Evolutionary conservation across 768 basidiomycete genomes (phyloP).

Genomic region (Lentinula edodes): DNA sequence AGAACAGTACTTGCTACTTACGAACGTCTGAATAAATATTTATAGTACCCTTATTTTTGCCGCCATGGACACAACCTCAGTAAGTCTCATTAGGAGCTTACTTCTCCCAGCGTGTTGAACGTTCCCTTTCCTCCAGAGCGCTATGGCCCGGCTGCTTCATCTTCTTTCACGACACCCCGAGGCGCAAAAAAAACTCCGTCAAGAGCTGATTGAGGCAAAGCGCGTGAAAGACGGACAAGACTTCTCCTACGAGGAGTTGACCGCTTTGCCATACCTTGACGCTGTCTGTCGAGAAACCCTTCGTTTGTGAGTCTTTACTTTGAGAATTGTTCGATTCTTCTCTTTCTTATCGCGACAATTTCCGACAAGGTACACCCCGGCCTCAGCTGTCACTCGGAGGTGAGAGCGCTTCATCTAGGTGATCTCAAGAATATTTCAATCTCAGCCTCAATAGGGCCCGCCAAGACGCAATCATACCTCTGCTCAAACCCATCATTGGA

Average conservation of each 20-base stretch:
- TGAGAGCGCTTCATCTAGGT: slow-evolving; percentile 9
- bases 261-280: slow-evolving; percentile 30
- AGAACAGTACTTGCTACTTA: not conserved
- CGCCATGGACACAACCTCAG: slow-evolving; percentile 37
- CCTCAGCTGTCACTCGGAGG: slow-evolving; percentile 17
- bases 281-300: slow-evolving; percentile 36
- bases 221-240: slow-evolving; percentile 16
- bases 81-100: not conserved
- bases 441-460: slow-evolving; percentile 16
- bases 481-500: slow-evolving; percentile 24
- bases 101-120: not conserved
- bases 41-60: slow-evolving; percentile 32
- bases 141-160: slow-evolving; percentile 26
- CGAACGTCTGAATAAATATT: not conserved
- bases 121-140: slow-evolving; percentile 8
- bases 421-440: not conserved
- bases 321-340: not conserved
- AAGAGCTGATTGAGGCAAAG: slow-evolving; percentile 26
- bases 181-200: slow-evolving; percentile 30
- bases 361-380: slow-evolving; percentile 20
- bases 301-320: slow-evolving; percentile 22
- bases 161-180: slow-evolving; percentile 28
- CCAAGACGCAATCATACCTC: slow-evolving; percentile 28
- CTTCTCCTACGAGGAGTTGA: slow-evolving; percentile 31
- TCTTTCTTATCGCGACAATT: not conserved